Evolutionary conservation across 2,329 filamentous ascomycete genomes (phyloP), one percentile per base, ranked within the genome.

Genomic region (Microdochium bolleyi): DNA sequence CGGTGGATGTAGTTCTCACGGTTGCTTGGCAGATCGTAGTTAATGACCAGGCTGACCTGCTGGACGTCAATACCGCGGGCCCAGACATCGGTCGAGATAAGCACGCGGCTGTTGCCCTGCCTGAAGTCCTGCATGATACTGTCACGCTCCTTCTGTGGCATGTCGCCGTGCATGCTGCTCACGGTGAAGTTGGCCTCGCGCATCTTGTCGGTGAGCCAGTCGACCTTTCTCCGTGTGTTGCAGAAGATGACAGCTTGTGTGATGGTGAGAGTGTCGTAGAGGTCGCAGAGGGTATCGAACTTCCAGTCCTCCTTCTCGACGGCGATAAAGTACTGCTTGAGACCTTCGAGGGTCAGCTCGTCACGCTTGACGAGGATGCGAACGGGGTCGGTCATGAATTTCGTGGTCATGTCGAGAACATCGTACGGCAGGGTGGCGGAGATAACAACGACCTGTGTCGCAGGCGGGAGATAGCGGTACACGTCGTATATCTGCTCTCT

Each of bases 271-370:
- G 94, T 97, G 70, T 99, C 94, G 79, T 99, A 99, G 54, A 99
- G 85, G 74, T 99, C 94, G 72, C 91, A 97, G 3, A 99, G 84
- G 2, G 94, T 99, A 70, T 99, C 94, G 62, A 99, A 96, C 72
- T 99, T 99, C 94, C 94, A 99, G 69, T 97, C 94, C 71, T 99
- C 94, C 77, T 96, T 97, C 73, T 99, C 94, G 21, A 97, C 94
- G 1, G 94, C 94, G 64, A 99, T 97, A 69, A 96, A 99, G 78
- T 96, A 99, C 71, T 99, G 94, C 77, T 97, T 97, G 51, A 99
- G 79, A 54, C 94, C 94, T 74, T 97, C 94, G 50, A 99, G 83
- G 2, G 94, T 99, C 77, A 99, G 76, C 70, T 99, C 94, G 72
- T 97, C 94, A 85, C 92, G 92, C 84, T 97, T 96, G 70, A 97